Evolutionary conservation across 305 asterid genomes (phyloP), one percentile per base, ranked within the genome.

Genomic region (Coffea humblotiana): DNA sequence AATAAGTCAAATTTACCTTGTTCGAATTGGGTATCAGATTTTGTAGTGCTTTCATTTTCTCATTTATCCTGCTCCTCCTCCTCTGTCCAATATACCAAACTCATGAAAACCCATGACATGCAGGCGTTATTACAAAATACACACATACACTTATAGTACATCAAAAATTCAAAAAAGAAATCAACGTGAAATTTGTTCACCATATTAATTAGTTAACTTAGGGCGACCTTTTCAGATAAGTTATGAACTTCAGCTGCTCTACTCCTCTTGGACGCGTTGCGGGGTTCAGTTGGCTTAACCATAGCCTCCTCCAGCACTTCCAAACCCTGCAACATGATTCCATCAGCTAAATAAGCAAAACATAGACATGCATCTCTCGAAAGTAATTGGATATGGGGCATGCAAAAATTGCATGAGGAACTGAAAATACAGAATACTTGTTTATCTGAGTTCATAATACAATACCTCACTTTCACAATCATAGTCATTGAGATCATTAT

Each of bases 181-280:
- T 29, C 7, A 16, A 14, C 12, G 70, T 15, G 43, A 79, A 75
- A 35, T 27, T 8, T 27, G 18, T 29, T 32, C 51, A 65, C 16
- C 16, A 27, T 2, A 11, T 29, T 37, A 19, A 63, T 35, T 61
- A 2, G 1, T 29, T 5, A 40, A 40, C 6, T 25, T 75, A 48
- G 56, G 14, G 29, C 23, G 72, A 94, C 98, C 92, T 92, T 94
- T 80, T 94, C 97, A 48, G 98, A 94, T 23, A 90, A 83, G 87
- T 94, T 94, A 77, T 94, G 98, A 73, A 94, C 94, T 87, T 94
- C 95, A 69, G 98, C 97, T 71, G 97, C 96, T 90, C 98, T 87
- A 79, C 91, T 87, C 80, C 98, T 89, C 91, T 94, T 94, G 9
- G 93, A 85, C 32, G 90, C 82, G 77, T 82, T 84, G 45, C 91